Evolutionary conservation across 768 basidiomycete species (phyloP).

Genomic region (Sistotremastrum niveocremeum): DNA sequence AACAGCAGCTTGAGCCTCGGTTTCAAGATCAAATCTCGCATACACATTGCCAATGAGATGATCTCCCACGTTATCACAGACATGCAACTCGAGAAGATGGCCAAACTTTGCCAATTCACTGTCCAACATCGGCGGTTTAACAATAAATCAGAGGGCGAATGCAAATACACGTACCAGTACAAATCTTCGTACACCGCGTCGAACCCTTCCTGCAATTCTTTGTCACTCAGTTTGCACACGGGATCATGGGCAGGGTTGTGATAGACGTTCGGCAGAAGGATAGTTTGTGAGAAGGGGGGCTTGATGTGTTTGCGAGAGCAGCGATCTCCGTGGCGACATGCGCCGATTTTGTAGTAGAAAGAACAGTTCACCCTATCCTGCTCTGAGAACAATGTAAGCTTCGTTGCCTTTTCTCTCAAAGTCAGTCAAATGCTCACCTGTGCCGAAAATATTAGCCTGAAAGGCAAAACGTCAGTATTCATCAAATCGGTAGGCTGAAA

Average conservation of each 20-base stretch:
- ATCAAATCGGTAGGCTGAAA: neutral
- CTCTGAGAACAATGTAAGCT: slow-evolving; percentile 25
- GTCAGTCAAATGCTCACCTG: slow-evolving; percentile 21
- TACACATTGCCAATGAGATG: slow-evolving; percentile 97
- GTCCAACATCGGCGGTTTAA: neutral
- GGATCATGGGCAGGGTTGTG: slow-evolving; percentile 96
- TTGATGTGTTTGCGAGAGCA: slow-evolving; percentile 98
- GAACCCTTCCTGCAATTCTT: slow-evolving; percentile 83
- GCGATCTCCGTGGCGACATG: slow-evolving; percentile 94
- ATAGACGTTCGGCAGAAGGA: slow-evolving; percentile 92
- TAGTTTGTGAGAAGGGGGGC: slow-evolving; percentile 95
- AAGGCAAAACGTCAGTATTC: neutral
- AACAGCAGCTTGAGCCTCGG: slow-evolving; percentile 87
- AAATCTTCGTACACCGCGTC: slow-evolving; percentile 93
- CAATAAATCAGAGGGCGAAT: slow-evolving; percentile 1
- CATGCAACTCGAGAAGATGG: slow-evolving; percentile 89
- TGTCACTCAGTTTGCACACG: slow-evolving; percentile 73
- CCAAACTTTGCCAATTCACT: slow-evolving; percentile 87
- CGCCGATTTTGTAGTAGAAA: slow-evolving; percentile 99
- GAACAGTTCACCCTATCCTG: slow-evolving; percentile 97
- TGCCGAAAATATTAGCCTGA: slow-evolving; percentile 91
- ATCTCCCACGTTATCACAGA: slow-evolving; percentile 99
- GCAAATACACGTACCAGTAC: slow-evolving; percentile 39
- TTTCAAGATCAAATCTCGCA: slow-evolving; percentile 97
- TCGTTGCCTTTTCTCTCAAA: neutral